A percentile compares a stretch with the other conserved stretches of the same genome.
Evolutionary conservation across 164 flowering plant genomes (phyloP).

Genomic region (Nymphaea thermarum): DNA sequence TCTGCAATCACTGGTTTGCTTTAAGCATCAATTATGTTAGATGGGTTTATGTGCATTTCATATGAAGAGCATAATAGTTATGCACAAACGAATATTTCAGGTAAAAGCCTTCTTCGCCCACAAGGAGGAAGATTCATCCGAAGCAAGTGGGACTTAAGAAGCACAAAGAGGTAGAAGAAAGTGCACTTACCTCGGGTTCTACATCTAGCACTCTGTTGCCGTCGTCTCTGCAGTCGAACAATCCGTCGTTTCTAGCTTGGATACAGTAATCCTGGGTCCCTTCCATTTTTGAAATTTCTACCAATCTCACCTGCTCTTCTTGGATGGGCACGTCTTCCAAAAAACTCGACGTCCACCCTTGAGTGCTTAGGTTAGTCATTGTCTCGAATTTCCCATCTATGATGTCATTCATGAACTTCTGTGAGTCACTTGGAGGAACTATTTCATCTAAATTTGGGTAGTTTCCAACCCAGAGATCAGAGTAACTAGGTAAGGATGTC

Average conservation of each 20-base stretch:
- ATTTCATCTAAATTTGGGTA: slow-evolving; percentile 17
- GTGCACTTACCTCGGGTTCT: neutral
- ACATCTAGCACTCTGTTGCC: neutral
- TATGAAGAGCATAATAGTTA: too few relatives aligned
- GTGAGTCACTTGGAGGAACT: neutral
- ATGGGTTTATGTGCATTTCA: too few relatives aligned
- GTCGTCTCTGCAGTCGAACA: neutral
- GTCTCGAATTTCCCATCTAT: neutral
- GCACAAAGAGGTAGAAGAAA: too few relatives aligned
- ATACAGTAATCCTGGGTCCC: slow-evolving; percentile 12
- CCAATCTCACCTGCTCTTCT: slow-evolving; percentile 18
- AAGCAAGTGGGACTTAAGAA: too few relatives aligned
- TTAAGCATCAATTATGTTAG: too few relatives aligned
- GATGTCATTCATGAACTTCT: neutral
- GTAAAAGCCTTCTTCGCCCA: too few relatives aligned
- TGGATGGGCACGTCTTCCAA: neutral
- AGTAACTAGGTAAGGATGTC: slow-evolving; percentile 18
- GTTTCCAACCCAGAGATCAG: slow-evolving; percentile 24
- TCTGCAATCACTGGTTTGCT: too few relatives aligned
- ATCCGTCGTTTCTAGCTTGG: slow-evolving; percentile 25
- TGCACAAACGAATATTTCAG: too few relatives aligned
- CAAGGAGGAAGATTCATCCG: too few relatives aligned
- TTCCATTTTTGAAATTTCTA: slow-evolving; percentile 31
- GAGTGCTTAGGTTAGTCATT: neutral
- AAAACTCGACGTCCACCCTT: neutral